Evolutionary conservation across 495 filamentous ascomycete genomes (phyloP).

Genomic region (Bathelium albidoporum): DNA sequence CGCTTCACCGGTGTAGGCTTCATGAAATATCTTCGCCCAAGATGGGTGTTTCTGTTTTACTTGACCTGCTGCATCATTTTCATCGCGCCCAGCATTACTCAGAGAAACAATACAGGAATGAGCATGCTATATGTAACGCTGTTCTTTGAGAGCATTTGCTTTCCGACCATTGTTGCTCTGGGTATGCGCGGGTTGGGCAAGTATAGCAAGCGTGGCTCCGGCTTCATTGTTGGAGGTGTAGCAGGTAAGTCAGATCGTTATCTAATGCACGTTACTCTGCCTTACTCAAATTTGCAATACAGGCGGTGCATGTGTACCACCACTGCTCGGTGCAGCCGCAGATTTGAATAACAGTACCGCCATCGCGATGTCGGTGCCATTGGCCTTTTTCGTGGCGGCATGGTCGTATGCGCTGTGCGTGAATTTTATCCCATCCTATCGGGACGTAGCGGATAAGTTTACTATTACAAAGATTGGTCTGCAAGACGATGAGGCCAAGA

Average conservation of each 20-base stretch:
- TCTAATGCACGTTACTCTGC: too few species aligned
- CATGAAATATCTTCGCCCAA: conserved; percentile 14
- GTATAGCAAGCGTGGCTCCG: conserved; percentile 49
- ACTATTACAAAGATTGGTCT: conserved; percentile 44
- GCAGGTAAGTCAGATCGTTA: too few species aligned
- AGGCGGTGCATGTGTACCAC: conserved; percentile 20
- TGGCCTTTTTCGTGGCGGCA: conserved; percentile 34
- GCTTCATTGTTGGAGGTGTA: conserved; percentile 48
- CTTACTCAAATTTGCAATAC: too few species aligned
- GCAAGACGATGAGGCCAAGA: conserved; percentile 25
- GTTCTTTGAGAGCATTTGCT: conserved; percentile 54
- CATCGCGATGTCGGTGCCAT: conserved; percentile 35
- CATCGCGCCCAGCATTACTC: conserved; percentile 25
- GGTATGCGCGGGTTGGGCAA: conserved; percentile 50
- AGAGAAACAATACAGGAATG: conserved; percentile 36
- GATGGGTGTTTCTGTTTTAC: conserved; percentile 21
- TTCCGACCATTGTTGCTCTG: conserved; percentile 54
- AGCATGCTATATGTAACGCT: conserved; percentile 46
- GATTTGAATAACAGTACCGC: conserved; percentile 27
- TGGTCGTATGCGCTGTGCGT: conserved; percentile 49
- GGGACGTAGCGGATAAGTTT: conserved; percentile 50
- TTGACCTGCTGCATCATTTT: conserved; percentile 29
- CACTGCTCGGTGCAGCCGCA: conserved; percentile 21
- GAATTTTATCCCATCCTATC: conserved; percentile 55
- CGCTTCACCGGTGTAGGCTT: conserved; percentile 35